A percentile compares a stretch with the other conserved stretches of the same genome.
These are phyloP conservation scores for Mortierella hygrophila DNA, from an alignment of 192 early-diverging fungal genomes.

Conservation along the genomic window DNA sequence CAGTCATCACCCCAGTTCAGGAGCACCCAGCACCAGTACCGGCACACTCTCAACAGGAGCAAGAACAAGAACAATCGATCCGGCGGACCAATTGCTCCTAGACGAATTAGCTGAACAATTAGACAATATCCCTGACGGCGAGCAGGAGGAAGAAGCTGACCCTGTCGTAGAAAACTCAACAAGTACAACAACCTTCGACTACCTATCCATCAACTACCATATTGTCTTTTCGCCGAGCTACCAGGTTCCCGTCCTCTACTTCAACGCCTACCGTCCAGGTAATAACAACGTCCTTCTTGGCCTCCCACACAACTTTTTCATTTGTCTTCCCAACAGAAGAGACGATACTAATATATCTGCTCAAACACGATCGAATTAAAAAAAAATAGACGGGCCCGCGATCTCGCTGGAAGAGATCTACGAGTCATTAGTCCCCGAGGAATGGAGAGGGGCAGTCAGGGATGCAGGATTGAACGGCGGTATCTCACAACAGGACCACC, in stretches of 20 bases:
- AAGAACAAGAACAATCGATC: background rate
- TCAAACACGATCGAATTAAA: no score
- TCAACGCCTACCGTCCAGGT: conserved; percentile 65
- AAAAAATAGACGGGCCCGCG: conserved; percentile 40
- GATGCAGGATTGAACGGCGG: conserved; percentile 51
- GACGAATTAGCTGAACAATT: conserved; percentile 29
- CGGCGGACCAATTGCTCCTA: conserved; percentile 17
- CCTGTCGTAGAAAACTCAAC: background rate
- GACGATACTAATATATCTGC: background rate
- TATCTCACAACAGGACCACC: conserved; percentile 70
- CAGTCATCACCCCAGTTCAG: background rate
- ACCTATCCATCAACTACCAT: conserved; percentile 64
- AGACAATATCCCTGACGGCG: conserved; percentile 11
- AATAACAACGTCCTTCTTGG: background rate
- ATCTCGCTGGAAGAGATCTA: conserved; percentile 61
- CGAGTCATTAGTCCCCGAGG: conserved; percentile 47
- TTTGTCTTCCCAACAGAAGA: background rate
- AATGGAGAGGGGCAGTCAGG: conserved; percentile 41
- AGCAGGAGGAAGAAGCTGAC: background rate
- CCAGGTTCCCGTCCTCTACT: conserved; percentile 71
- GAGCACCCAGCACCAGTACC: background rate
- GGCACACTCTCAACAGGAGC: background rate
- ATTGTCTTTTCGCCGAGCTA: conserved; percentile 72
- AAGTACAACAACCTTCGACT: background rate
- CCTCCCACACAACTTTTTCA: no score